phyloP scores from a whole-genome alignment of 176 grass and related monocot genomes.

The Cenchrus americanus region DNA sequence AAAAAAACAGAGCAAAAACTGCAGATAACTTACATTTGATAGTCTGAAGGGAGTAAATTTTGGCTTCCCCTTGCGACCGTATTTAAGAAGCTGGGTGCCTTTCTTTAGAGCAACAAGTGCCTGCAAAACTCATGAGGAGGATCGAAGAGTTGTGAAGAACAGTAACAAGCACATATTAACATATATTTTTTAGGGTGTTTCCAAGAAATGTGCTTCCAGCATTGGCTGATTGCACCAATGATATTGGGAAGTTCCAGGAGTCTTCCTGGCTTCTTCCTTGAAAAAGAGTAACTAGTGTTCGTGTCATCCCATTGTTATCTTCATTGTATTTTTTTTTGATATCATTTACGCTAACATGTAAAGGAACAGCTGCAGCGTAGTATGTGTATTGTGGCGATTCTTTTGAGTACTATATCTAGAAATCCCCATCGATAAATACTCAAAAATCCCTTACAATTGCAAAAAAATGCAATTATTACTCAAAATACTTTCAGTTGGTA shows the following conservation, averaged over 20 bases:
- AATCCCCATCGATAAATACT: too few relatives aligned
- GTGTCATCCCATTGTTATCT: constrained; percentile 25
- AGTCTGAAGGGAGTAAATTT: constrained; percentile 92
- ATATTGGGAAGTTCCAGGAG: constrained; percentile 36
- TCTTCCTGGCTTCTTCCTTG: constrained; percentile 30
- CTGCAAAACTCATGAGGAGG: constrained; percentile 44
- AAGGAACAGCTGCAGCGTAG: neutral
- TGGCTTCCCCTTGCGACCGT: constrained; percentile 89
- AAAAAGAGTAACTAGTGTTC: neutral
- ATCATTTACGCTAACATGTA: neutral
- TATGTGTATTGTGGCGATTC: neutral
- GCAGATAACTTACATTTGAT: constrained; percentile 71
- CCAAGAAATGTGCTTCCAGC: constrained; percentile 7
- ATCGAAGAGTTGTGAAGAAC: constrained; percentile 16
- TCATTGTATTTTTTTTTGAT: constrained; percentile 27
- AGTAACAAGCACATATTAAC: neutral
- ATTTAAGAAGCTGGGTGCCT: constrained; percentile 93
- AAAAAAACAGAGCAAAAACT: too few relatives aligned
- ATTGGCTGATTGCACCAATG: constrained; percentile 25
- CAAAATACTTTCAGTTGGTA: too few relatives aligned
- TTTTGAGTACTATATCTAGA: too few relatives aligned
- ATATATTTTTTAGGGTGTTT: neutral
- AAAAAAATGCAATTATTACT: too few relatives aligned
- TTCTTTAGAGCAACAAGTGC: constrained; percentile 87
- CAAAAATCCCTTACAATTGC: too few relatives aligned